These are phyloP conservation scores for Wickerhamomyces sp. DNA, from an alignment of 1,139 yeast genomes.

Conservation along the genomic window DNA sequence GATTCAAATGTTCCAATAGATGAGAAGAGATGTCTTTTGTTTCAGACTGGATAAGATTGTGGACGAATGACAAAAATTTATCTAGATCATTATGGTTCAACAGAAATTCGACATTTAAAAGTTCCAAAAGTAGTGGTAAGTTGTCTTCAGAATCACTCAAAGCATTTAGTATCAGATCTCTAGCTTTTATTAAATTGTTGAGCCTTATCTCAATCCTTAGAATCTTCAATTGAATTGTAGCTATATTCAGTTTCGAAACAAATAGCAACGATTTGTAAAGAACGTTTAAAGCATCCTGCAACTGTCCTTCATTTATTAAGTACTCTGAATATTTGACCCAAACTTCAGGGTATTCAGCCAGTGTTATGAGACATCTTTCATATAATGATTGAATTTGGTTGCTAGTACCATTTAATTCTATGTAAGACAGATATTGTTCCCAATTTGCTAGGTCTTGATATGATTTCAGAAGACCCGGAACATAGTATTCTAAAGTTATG, in stretches of 20 bases:
- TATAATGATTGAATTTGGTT: slow-evolving; percentile 40
- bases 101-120: slow-evolving; percentile 20
- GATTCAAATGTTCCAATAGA: slow-evolving; percentile 4
- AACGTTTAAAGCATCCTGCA: slow-evolving; percentile 34
- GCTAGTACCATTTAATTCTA: slow-evolving; percentile 36
- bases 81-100: neutral
- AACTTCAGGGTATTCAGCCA: slow-evolving; percentile 48
- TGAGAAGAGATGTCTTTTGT: neutral
- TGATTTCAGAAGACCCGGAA: slow-evolving; percentile 36
- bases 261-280: slow-evolving; percentile 31
- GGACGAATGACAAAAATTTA: slow-evolving; percentile 22
- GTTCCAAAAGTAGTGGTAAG: slow-evolving; percentile 31
- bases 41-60: slow-evolving; percentile 1
- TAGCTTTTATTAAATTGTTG: slow-evolving; percentile 33
- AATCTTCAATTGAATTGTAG: slow-evolving; percentile 28
- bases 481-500: slow-evolving; percentile 49
- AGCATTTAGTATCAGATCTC: slow-evolving; percentile 32
- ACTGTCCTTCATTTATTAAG: slow-evolving; percentile 29
- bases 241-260: slow-evolving; percentile 13
- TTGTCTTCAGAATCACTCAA: slow-evolving; percentile 29
- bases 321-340: slow-evolving; percentile 63
- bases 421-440: slow-evolving; percentile 55
- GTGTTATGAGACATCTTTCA: slow-evolving; percentile 52
- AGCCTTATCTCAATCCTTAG: slow-evolving; percentile 33
- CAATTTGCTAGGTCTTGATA: slow-evolving; percentile 51